A percentile compares a stretch with the other conserved stretches of the same genome.
Evolutionary conservation across 495 filamentous ascomycete species (phyloP).

Genomic region (Glutinoglossum americanum): DNA sequence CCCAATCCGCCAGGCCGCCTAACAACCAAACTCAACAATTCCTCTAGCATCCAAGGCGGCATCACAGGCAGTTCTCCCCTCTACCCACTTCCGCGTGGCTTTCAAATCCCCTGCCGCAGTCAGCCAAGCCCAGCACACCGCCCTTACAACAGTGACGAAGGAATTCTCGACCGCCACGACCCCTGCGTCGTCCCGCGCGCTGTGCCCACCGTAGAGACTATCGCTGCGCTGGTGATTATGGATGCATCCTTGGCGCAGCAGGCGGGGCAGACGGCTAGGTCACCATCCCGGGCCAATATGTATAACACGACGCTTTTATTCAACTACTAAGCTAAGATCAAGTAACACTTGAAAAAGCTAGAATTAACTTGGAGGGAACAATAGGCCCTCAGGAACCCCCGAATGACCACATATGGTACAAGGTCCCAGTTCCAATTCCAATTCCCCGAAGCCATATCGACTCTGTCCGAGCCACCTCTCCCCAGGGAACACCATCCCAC

Average conservation of each 20-base stretch:
- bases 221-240: conserved; percentile 80
- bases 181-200: conserved; percentile 89
- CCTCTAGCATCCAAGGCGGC: conserved; percentile 87
- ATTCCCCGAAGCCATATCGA: background rate
- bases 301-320: background rate
- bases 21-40: conserved; percentile 88
- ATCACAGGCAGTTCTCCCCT: conserved; percentile 88
- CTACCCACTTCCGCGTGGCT: conserved; percentile 83
- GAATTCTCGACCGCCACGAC: conserved; percentile 72
- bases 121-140: conserved; percentile 72
- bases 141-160: conserved; percentile 53
- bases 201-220: conserved; percentile 89
- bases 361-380: background rate
- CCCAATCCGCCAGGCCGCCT: conserved; percentile 31
- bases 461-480: background rate
- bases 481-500: background rate
- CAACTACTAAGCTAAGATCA: background rate
- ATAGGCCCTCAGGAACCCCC: background rate
- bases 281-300: conserved; percentile 12
- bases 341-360: background rate
- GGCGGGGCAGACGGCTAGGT: conserved; percentile 36
- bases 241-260: conserved; percentile 81
- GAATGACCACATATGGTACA: background rate
- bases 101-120: conserved; percentile 97
- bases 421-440: background rate